A percentile compares a stretch with the other conserved stretches of the same genome.
These are phyloP conservation scores for Fusarium marasasianum DNA, from an alignment of 2,329 filamentous ascomycete genomes.

Conservation along the genomic window DNA sequence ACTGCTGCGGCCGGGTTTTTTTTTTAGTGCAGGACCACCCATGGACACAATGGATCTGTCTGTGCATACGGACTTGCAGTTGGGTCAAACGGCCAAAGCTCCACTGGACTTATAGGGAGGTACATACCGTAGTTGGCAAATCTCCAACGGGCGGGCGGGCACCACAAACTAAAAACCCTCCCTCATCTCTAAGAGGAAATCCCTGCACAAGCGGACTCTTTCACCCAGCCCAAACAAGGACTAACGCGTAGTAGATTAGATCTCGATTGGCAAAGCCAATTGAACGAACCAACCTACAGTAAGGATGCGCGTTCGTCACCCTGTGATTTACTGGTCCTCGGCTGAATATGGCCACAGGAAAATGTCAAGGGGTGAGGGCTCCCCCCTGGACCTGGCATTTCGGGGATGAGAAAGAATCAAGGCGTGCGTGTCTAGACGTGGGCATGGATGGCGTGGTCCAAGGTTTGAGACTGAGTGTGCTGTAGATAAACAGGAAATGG, in stretches of 20 bases:
- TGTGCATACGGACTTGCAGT: slow-evolving; percentile 18
- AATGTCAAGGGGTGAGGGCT: background rate
- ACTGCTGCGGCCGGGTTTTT: slow-evolving; percentile 18
- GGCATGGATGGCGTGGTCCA: slow-evolving; percentile 26
- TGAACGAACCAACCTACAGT: slow-evolving; percentile 27
- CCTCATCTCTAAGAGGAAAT: slow-evolving; percentile 17
- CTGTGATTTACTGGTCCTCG: slow-evolving; percentile 15
- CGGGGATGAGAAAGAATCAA: slow-evolving; percentile 15
- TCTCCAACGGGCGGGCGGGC: slow-evolving; percentile 6
- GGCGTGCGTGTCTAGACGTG: background rate
- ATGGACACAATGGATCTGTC: slow-evolving; percentile 11
- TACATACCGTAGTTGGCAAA: background rate
- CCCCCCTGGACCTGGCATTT: background rate
- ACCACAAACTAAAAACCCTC: background rate
- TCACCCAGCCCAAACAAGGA: slow-evolving; percentile 23
- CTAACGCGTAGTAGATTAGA: slow-evolving; percentile 30
- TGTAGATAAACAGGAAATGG: slow-evolving; percentile 2
- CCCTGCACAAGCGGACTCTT: slow-evolving; percentile 8
- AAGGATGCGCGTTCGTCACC: slow-evolving; percentile 31
- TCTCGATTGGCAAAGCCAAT: slow-evolving; percentile 42
- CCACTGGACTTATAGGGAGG: slow-evolving; percentile 1
- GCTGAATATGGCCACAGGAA: background rate
- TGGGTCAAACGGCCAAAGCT: slow-evolving; percentile 10
- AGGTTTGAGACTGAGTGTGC: slow-evolving; percentile 6
- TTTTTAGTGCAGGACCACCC: slow-evolving; percentile 15